Evolutionary conservation across 495 filamentous ascomycete genomes (phyloP).

Genomic region (Collariella sp.): DNA sequence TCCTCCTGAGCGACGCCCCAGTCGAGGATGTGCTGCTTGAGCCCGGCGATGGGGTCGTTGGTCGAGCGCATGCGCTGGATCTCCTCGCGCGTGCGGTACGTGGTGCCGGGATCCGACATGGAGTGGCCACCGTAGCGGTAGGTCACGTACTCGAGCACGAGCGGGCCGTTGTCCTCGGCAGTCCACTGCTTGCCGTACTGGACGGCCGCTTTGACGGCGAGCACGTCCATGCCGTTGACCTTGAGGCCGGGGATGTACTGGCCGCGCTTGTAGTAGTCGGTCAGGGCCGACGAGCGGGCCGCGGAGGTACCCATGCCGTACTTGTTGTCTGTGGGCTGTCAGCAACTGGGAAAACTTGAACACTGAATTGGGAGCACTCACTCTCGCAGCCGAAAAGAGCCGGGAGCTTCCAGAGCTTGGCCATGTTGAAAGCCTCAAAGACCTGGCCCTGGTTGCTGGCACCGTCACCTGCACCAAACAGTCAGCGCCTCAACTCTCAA

Average conservation of each 20-base stretch:
- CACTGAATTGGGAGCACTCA: constrained; percentile 39
- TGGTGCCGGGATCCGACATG: constrained; percentile 98
- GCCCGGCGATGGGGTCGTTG: constrained; percentile 93
- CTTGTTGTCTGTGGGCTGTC: constrained; percentile 74
- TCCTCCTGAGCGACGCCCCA: constrained; percentile 89
- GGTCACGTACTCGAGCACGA: constrained; percentile 97
- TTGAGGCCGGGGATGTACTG: constrained; percentile 99
- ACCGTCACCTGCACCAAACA: constrained; percentile 52
- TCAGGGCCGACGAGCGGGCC: constrained; percentile 83
- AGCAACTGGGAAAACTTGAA: neutral
- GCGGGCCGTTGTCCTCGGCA: constrained; percentile 69
- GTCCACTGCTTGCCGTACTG: constrained; percentile 85
- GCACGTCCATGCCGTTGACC: constrained; percentile 99
- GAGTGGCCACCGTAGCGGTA: constrained; percentile 99
- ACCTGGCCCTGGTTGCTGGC: constrained; percentile 98
- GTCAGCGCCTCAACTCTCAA: constrained; percentile 1
- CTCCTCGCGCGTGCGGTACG: constrained; percentile 97
- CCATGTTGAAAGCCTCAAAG: constrained; percentile 99
- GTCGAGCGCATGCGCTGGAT: constrained; percentile 98
- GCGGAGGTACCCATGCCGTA: constrained; percentile 99
- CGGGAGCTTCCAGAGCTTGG: constrained; percentile 95
- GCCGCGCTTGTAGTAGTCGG: constrained; percentile 99
- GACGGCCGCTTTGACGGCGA: constrained; percentile 93
- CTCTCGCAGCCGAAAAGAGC: constrained; percentile 96
- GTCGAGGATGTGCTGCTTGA: constrained; percentile 95